A percentile compares a stretch with the other conserved stretches of the same genome.
Evolutionary conservation across 257 asterid species (phyloP).

Genomic region (Capsicum pubescens): DNA sequence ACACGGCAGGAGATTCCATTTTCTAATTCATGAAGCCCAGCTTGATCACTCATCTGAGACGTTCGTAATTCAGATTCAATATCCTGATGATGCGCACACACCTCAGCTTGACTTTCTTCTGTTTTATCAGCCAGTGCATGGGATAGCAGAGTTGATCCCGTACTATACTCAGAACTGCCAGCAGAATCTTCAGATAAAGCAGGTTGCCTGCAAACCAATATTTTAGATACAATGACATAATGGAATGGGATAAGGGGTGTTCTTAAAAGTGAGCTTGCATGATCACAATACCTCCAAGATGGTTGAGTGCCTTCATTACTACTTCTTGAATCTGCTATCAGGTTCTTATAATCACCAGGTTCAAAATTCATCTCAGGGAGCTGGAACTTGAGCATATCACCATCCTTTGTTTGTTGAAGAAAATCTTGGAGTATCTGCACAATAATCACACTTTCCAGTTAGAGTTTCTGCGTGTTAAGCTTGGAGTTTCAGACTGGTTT

Average conservation of each 20-base stretch:
- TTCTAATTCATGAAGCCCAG: constrained; percentile 46
- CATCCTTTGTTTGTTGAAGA: constrained; percentile 72
- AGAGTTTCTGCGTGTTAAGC: background rate
- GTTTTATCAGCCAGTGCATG: constrained; percentile 47
- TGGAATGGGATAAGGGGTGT: constrained; percentile 22
- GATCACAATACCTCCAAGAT: constrained; percentile 69
- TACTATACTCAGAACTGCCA: constrained; percentile 81
- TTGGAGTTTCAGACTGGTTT: background rate
- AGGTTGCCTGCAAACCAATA: constrained; percentile 59
- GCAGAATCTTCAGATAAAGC: constrained; percentile 67
- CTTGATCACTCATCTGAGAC: constrained; percentile 48
- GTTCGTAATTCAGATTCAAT: constrained; percentile 49
- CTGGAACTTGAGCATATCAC: constrained; percentile 49
- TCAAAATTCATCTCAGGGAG: constrained; percentile 60
- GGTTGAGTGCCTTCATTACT: constrained; percentile 58
- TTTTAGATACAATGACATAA: constrained; percentile 39
- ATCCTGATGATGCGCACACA: constrained; percentile 47
- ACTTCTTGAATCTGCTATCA: constrained; percentile 66
- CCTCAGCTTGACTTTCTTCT: constrained; percentile 59
- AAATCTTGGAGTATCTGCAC: constrained; percentile 78
- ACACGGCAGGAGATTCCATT: constrained; percentile 44
- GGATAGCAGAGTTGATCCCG: constrained; percentile 71
- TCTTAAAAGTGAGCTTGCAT: constrained; percentile 8
- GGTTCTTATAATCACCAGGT: constrained; percentile 65
- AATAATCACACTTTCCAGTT: background rate